Evolutionary conservation across 768 basidiomycete species (phyloP), one percentile per base, ranked within the genome.

Genomic region (Suillus paluster): DNA sequence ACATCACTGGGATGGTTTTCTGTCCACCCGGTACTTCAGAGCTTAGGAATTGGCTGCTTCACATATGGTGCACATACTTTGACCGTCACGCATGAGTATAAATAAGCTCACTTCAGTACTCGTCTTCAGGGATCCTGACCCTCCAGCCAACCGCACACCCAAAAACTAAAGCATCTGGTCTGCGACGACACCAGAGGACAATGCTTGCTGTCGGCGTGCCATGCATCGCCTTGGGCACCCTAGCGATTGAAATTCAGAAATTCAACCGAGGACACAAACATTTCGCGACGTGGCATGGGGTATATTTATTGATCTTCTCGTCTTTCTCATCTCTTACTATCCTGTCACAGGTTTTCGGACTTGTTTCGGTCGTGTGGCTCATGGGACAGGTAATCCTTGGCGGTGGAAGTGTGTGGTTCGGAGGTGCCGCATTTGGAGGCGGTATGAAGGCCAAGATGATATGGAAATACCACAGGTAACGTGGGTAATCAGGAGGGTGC

Each of bases 391-490:
- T 84, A 8, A 60, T 79, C 10, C 19, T 93, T 0, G 93, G 93
- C 6, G 90, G 81, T 3, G 86, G 84, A n/a, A 91, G 88, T 55
- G 90, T 92, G 17, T 93, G 92, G 92, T 87, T 82, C 63, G 81
- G 77, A 8, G 92, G 92, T 12, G 80, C 79, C 17, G 78, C 80
- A 0, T 90, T 94, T 69, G 91, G 92, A 5, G 91, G 92, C 1
- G 86, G 84, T 15, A 73, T 79, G 48, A 88, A 84, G 70, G 91
- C 92, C 15, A 94, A 91, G 72, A 71, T 77, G 1, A 62, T 94
- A 21, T 95, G 92, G 89, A 95, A 94, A 71, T 94, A 92, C 66
- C 93, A 95, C 68, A 78, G 93, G 89, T 87, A 34, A 33, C 27
- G n/a, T 30, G 21, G 23, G 54, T 25, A 39, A 25, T n/a, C 15